A percentile compares a stretch with the other conserved stretches of the same genome.
Conservation (phyloP, 257 asterid genomes). For the Henckelia pumila region DNA sequence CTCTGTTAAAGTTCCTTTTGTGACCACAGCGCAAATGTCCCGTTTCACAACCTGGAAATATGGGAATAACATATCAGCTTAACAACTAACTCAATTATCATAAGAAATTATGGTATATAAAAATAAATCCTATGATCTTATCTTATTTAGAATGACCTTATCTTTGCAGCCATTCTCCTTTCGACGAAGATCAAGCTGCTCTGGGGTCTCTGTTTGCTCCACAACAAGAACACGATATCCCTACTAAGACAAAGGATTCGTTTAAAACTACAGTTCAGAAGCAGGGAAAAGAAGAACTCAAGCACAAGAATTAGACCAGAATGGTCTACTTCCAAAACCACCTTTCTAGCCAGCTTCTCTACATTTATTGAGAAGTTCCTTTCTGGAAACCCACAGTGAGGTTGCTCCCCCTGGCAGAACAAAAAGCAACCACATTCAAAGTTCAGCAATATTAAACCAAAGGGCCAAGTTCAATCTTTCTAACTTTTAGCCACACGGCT, state of each 20-base stretch:
- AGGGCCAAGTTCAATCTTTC: slow-evolving; percentile 13
- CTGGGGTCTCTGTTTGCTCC: slow-evolving; percentile 99
- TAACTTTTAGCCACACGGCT: slow-evolving; percentile 6
- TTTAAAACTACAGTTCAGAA: slow-evolving; percentile 17
- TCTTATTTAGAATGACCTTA: slow-evolving; percentile 51
- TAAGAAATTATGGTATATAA: not conserved
- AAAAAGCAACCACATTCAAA: slow-evolving; percentile 28
- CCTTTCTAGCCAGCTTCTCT: slow-evolving; percentile 94
- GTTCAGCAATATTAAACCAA: slow-evolving; percentile 18
- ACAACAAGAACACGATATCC: slow-evolving; percentile 95
- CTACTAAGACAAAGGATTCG: slow-evolving; percentile 41
- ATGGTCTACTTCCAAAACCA: slow-evolving; percentile 28
- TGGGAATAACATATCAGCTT: slow-evolving; percentile 23
- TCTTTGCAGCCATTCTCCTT: slow-evolving; percentile 83
- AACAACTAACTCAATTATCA: slow-evolving; percentile 15
- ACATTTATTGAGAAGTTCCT: slow-evolving; percentile 78
- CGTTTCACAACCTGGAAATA: slow-evolving; percentile 83
- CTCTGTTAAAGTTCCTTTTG: slow-evolving; percentile 93
- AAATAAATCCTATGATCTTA: slow-evolving; percentile 15
- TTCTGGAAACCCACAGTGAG: slow-evolving; percentile 99
- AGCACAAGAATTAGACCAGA: slow-evolving; percentile 10
- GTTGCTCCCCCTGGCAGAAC: slow-evolving; percentile 85
- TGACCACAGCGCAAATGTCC: slow-evolving; percentile 87
- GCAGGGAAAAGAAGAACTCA: slow-evolving; percentile 3
- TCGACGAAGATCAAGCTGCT: slow-evolving; percentile 91